Evolutionary conservation across 371 early-diverging fungal genomes (phyloP), one percentile per base, ranked within the genome.

Genomic region (Rhizopus sp.): DNA sequence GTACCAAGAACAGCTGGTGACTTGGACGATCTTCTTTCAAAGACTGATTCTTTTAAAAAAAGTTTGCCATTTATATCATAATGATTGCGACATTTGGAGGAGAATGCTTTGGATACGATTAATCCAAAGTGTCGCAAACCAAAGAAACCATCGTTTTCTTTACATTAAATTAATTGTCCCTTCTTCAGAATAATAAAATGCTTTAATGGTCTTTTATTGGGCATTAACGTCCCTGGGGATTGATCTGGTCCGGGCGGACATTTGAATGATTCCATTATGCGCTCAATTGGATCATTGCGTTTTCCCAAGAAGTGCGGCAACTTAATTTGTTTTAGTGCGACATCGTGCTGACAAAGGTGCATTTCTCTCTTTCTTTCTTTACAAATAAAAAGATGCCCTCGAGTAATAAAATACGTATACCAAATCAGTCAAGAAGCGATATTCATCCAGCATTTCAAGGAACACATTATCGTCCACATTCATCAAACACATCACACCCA

Each of bases 81-180:
- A 41, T 15, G n/a, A 41, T n/a, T 5, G 10, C n/a, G 93, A 83
- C 95, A 94, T 72, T 81, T 94, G 76, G 95, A 95, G 63, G 95
- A 96, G 80, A 94, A 95, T 88, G 93, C 93, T 52, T 95, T 96
- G 69, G 91, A 95, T 69, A 93, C 93, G 67, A 95, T 96, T 89
- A 41, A 41, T 3, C 41, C 15, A n/a, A 41, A 41, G 15, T 13
- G 13, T 5, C 13, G 4, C n/a, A 41, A 41, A 15, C 0, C 10
- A 41, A 41, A 15, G 6, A 15, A n/a, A 4, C n/a, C 4, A 3
- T n/a, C 41, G 10, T 41, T 41, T 15, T 41, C 41, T 41, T 41
- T 41, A 15, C 6, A 9, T 6, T 41, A 41, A 41, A 37, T 37
- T 6, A 37, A 37, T 37, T 37, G 3, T 2, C 23, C 2, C 23